These are phyloP conservation scores for Polytrichum formosum DNA, from an alignment of 225 moss, liverwort and hornwort species.

Conservation along the genomic window DNA sequence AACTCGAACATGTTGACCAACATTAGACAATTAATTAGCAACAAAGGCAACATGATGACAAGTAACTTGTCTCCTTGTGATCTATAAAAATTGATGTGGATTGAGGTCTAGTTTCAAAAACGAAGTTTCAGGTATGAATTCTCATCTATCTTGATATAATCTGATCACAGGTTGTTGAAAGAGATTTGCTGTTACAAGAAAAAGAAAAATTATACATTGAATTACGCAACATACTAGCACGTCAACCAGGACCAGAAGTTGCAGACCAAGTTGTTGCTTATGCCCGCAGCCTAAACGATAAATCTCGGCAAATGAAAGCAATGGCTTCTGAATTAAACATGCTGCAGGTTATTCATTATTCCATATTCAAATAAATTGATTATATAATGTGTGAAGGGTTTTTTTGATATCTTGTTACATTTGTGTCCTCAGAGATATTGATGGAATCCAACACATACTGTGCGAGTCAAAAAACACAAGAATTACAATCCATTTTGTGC, in stretches of 20 bases:
- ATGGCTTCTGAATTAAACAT: conserved; percentile 67
- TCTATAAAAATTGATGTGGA: too few species aligned
- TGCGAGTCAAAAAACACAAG: neutral
- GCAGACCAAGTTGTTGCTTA: conserved; percentile 45
- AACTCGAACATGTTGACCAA: too few species aligned
- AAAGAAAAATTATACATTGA: conserved; percentile 68
- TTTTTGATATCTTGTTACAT: neutral
- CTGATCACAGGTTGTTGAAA: conserved; percentile 44
- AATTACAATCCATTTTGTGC: neutral
- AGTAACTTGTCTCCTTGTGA: too few species aligned
- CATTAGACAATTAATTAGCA: too few species aligned
- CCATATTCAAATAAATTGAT: neutral
- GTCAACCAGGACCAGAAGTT: conserved; percentile 51
- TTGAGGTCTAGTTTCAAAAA: too few species aligned
- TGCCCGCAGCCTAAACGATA: conserved; percentile 39
- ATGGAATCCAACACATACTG: neutral
- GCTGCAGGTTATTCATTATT: conserved; percentile 38
- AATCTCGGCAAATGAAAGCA: conserved; percentile 70
- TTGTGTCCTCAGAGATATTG: neutral
- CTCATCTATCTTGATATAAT: neutral
- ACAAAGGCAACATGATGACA: too few species aligned
- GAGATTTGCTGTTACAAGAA: conserved; percentile 66
- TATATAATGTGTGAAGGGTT: neutral
- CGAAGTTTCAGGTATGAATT: too few species aligned
- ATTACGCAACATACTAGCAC: conserved; percentile 52